Evolutionary conservation across 805 yeast species (phyloP).

Genomic region (Teunomyces cretensis): DNA sequence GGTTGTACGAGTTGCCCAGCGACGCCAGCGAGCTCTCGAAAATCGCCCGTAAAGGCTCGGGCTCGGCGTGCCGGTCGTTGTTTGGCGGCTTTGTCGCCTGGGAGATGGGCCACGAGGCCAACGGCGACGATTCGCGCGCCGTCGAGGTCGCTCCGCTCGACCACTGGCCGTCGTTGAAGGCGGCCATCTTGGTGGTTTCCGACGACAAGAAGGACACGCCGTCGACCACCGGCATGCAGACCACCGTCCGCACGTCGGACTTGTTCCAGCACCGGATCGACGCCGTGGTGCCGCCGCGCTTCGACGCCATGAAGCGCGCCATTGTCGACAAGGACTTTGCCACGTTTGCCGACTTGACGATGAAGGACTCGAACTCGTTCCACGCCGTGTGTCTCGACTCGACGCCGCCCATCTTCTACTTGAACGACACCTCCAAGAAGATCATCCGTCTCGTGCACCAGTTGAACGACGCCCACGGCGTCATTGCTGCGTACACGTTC

Average conservation of each 20-base stretch:
- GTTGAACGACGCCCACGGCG: constrained; percentile 67
- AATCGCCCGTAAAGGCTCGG: constrained; percentile 97
- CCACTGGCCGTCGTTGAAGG: constrained; percentile 92
- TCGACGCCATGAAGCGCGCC: constrained; percentile 74
- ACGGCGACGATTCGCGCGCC: constrained; percentile 94
- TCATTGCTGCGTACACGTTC: constrained; percentile 92
- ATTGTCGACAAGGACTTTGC: constrained; percentile 74
- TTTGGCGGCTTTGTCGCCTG: constrained; percentile 98
- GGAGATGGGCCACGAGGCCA: constrained; percentile 82
- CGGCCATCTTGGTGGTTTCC: constrained; percentile 87
- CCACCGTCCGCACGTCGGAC: constrained; percentile 86
- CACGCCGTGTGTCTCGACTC: constrained; percentile 98
- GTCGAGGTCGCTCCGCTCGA: constrained; percentile 80
- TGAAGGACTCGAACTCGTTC: constrained; percentile 96
- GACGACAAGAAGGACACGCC: constrained; percentile 94
- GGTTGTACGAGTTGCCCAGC: constrained; percentile 81
- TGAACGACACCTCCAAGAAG: constrained; percentile 83
- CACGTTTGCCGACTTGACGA: constrained; percentile 83
- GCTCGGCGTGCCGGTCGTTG: constrained; percentile 95
- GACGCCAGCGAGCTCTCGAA: constrained; percentile 81
- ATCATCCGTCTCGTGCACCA: constrained; percentile 76
- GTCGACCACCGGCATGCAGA: constrained; percentile 95
- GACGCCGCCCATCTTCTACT: constrained; percentile 90
- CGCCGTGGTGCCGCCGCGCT: constrained; percentile 83
- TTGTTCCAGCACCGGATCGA: constrained; percentile 77